phyloP scores from a whole-genome alignment of 768 basidiomycete genomes.

The Tylopilus felleus region DNA sequence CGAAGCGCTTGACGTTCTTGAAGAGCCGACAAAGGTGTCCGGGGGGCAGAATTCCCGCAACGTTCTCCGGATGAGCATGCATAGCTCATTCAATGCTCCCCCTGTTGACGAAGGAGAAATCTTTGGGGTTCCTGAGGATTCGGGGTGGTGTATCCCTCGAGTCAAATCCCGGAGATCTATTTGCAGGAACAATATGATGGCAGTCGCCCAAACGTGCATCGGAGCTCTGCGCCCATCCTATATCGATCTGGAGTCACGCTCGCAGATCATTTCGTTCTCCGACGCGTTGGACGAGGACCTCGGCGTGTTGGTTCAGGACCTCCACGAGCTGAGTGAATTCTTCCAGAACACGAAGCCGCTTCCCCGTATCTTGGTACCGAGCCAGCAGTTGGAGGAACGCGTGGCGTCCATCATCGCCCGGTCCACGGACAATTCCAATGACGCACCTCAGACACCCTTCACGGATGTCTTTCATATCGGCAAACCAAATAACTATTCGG shows the following conservation, averaged over 20 bases:
- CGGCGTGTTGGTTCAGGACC: slow-evolving; percentile 72
- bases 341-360: slow-evolving; percentile 50
- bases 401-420: slow-evolving; percentile 82
- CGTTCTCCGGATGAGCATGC: slow-evolving; percentile 91
- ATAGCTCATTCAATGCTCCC: slow-evolving; percentile 43
- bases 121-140: slow-evolving; percentile 78
- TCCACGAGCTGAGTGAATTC: slow-evolving; percentile 72
- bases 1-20: slow-evolving; percentile 89
- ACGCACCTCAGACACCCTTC: slow-evolving; percentile 76
- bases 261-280: slow-evolving; percentile 32
- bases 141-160: slow-evolving; percentile 85
- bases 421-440: slow-evolving; percentile 53
- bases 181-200: slow-evolving; percentile 76
- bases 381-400: slow-evolving; percentile 65
- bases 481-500: slow-evolving; percentile 32
- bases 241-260: slow-evolving; percentile 67
- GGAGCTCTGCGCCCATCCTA: slow-evolving; percentile 65
- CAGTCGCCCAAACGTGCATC: slow-evolving; percentile 83
- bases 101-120: slow-evolving; percentile 62
- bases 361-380: slow-evolving; percentile 43
- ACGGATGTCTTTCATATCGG: slow-evolving; percentile 70
- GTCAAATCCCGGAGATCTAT: slow-evolving; percentile 54
- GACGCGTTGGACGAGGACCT: slow-evolving; percentile 57
- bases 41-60: slow-evolving; percentile 77
- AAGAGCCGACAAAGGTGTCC: slow-evolving; percentile 80